phyloP scores from a whole-genome alignment of 495 filamentous ascomycete species.

The Lepraria neglecta region DNA sequence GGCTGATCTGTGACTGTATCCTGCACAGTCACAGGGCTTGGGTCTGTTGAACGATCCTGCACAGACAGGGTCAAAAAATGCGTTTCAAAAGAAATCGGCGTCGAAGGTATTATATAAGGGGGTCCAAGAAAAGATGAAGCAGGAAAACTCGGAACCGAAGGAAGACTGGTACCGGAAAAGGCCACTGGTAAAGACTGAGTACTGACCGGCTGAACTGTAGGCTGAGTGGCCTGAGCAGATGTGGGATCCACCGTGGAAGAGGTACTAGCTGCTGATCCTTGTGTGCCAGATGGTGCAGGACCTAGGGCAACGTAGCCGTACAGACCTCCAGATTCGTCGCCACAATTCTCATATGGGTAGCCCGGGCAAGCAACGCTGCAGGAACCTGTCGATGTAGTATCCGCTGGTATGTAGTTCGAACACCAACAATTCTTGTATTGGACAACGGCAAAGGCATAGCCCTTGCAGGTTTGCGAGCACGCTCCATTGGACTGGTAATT shows the following conservation, averaged over 20 bases:
- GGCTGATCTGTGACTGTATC: slow-evolving; percentile 28
- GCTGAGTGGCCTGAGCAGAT: slow-evolving; percentile 6
- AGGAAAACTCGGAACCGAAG: slow-evolving; percentile 24
- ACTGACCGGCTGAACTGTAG: slow-evolving; percentile 28
- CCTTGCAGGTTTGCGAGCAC: slow-evolving; percentile 50
- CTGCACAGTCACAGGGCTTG: slow-evolving; percentile 27
- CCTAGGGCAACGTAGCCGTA: slow-evolving; percentile 55
- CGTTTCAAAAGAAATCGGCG: slow-evolving; percentile 9
- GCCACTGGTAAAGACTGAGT: slow-evolving; percentile 21
- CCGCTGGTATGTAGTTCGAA: slow-evolving; percentile 57
- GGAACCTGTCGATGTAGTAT: slow-evolving; percentile 34
- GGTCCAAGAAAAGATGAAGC: slow-evolving; percentile 26
- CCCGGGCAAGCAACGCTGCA: slow-evolving; percentile 61
- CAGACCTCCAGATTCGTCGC: slow-evolving; percentile 44
- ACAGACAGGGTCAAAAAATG: slow-evolving; percentile 22
- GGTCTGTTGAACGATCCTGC: slow-evolving; percentile 22
- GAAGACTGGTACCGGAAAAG: slow-evolving; percentile 22
- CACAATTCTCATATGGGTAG: slow-evolving; percentile 59
- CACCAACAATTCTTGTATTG: slow-evolving; percentile 67
- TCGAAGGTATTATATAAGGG: slow-evolving; percentile 9
- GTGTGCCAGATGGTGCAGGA: slow-evolving; percentile 45
- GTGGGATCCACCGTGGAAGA: slow-evolving; percentile 10
- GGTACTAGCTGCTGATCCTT: slow-evolving; percentile 25
- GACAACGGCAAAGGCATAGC: slow-evolving; percentile 63
- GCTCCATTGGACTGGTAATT: slow-evolving; percentile 61